A percentile compares a stretch with the other conserved stretches of the same genome.
Conservation (phyloP, 345 rosid species). For the Acer negundo region DNA sequence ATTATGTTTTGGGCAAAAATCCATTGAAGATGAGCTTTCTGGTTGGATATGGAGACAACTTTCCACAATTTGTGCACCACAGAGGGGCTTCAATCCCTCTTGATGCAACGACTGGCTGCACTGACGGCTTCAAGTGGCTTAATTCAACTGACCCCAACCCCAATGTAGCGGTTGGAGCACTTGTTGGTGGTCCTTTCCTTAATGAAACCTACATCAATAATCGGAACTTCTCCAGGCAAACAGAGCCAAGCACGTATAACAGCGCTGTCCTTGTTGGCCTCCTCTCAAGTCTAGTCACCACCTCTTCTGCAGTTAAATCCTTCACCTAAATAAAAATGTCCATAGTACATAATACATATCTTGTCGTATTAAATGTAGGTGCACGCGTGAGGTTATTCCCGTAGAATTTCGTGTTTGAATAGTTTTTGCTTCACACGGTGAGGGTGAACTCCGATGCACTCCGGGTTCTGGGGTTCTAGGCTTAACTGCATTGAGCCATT, state of each 20-base stretch:
- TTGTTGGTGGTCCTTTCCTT: constrained; percentile 89
- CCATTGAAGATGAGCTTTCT: constrained; percentile 82
- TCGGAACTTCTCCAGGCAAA: constrained; percentile 81
- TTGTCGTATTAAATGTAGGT: constrained; percentile 17
- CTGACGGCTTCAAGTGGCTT: constrained; percentile 77
- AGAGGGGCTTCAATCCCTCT: constrained; percentile 96
- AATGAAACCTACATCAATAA: constrained; percentile 76
- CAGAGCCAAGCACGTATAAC: constrained; percentile 89
- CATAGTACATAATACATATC: constrained; percentile 20
- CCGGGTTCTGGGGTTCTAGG: background rate
- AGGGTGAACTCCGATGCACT: too few relatives aligned
- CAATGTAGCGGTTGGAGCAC: constrained; percentile 82
- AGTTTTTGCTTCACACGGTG: background rate
- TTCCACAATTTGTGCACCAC: constrained; percentile 82
- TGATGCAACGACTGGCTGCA: constrained; percentile 71
- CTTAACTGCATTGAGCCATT: background rate
- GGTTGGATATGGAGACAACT: constrained; percentile 90
- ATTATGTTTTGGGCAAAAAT: constrained; percentile 87
- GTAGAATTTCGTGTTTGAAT: background rate
- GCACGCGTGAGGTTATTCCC: background rate
- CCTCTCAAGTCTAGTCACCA: constrained; percentile 86
- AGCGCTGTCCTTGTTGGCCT: constrained; percentile 86
- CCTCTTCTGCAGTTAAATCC: constrained; percentile 74
- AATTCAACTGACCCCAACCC: constrained; percentile 71
- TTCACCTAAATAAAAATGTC: constrained; percentile 41